phyloP scores from a whole-genome alignment of 1,139 yeast species.

The Geotrichum fermentans region DNA sequence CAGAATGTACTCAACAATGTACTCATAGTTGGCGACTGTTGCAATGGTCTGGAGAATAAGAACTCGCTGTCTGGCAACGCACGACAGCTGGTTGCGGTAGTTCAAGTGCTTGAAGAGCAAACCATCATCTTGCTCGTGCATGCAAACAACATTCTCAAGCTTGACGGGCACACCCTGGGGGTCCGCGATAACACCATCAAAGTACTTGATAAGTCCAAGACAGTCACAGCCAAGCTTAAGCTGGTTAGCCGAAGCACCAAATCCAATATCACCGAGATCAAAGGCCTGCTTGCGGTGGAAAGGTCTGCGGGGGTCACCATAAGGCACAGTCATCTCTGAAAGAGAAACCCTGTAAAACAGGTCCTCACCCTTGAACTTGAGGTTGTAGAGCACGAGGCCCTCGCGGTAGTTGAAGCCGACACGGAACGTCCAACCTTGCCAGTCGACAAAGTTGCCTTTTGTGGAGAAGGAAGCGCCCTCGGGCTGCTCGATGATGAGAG shows the following conservation, averaged over 20 bases:
- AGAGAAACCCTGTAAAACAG: constrained; percentile 71
- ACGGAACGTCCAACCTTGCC: constrained; percentile 91
- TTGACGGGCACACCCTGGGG: constrained; percentile 61
- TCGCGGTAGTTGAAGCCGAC: constrained; percentile 74
- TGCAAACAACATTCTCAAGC: constrained; percentile 71
- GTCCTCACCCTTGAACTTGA: constrained; percentile 75
- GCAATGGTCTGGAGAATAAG: constrained; percentile 81
- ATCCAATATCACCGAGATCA: constrained; percentile 88
- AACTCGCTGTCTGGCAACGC: constrained; percentile 80
- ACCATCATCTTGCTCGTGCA: constrained; percentile 89
- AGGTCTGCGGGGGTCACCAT: constrained; percentile 87
- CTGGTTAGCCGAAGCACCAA: constrained; percentile 73
- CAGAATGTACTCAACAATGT: constrained; percentile 69
- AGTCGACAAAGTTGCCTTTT: constrained; percentile 56
- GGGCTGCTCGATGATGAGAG: constrained; percentile 71
- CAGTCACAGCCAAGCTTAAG: constrained; percentile 83
- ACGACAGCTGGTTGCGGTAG: constrained; percentile 68
- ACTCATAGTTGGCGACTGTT: constrained; percentile 88
- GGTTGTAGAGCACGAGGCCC: constrained; percentile 76
- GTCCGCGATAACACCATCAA: constrained; percentile 60
- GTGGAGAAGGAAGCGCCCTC: constrained; percentile 76
- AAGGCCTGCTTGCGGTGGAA: constrained; percentile 90
- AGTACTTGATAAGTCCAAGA: constrained; percentile 76
- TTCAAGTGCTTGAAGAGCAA: constrained; percentile 78
- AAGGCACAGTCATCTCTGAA: constrained; percentile 90